Conservation (phyloP, 1,284 basidiomycete species). For the Austroboletus sp. region DNA sequence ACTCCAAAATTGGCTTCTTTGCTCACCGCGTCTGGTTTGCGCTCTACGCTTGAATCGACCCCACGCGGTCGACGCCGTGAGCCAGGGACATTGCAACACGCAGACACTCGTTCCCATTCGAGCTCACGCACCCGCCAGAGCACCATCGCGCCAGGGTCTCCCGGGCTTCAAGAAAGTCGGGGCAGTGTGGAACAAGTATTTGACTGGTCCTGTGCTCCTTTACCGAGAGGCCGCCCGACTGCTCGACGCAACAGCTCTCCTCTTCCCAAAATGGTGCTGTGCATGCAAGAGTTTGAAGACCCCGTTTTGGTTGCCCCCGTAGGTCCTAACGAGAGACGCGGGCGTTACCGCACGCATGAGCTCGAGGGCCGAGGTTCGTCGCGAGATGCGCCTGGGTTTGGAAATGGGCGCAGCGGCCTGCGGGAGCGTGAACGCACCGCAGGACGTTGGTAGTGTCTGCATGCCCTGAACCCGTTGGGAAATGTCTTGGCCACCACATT, state of each 20-base stretch:
- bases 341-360: slow-evolving; percentile 44
- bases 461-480: background rate
- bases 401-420: slow-evolving; percentile 53
- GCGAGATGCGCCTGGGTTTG: slow-evolving; percentile 46
- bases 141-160: slow-evolving; percentile 12
- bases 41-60: slow-evolving; percentile 34
- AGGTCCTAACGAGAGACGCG: slow-evolving; percentile 34
- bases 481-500: slow-evolving; percentile 2
- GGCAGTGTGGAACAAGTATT: slow-evolving; percentile 35
- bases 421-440: slow-evolving; percentile 43
- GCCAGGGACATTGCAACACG: slow-evolving; percentile 33
- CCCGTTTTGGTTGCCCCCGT: slow-evolving; percentile 22
- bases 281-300: slow-evolving; percentile 32
- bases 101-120: slow-evolving; percentile 35
- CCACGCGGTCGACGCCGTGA: slow-evolving; percentile 47
- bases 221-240: slow-evolving; percentile 40
- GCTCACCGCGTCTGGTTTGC: slow-evolving; percentile 27
- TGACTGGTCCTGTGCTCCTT: slow-evolving; percentile 35
- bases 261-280: slow-evolving; percentile 39
- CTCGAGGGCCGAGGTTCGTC: slow-evolving; percentile 38
- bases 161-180: slow-evolving; percentile 28
- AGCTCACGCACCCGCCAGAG: slow-evolving; percentile 24
- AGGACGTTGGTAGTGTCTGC: slow-evolving; percentile 25
- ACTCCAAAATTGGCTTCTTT: slow-evolving; percentile 46
- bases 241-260: slow-evolving; percentile 49